Evolutionary conservation across 2,329 filamentous ascomycete genomes (phyloP), one percentile per base, ranked within the genome.

Genomic region (Magnaporthiopsis incrustans): DNA sequence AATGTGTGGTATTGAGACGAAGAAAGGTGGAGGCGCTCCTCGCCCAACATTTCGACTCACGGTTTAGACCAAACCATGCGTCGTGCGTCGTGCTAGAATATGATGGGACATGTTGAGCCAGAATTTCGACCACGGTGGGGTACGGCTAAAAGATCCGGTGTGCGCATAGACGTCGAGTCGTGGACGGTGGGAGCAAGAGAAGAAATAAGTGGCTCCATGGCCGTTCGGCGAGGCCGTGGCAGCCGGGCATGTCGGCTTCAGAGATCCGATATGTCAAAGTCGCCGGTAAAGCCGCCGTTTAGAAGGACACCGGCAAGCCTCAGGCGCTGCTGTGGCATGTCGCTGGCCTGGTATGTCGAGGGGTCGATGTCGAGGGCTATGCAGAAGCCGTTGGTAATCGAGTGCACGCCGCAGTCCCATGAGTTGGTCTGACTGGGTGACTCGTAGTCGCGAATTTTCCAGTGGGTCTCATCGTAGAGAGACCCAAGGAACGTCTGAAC

Each of bases 391-490:
- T 93, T 94, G 25, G 89, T 84, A 68, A 91, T 85, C 18, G 88
- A 85, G 72, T 91, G 91, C 4, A 92, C 84, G n/a, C 90, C 90
- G 68, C 90, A 93, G 72, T 93, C 90, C 70, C 83, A 85, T 1
- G 82, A 82, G 70, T 93, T 93, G 32, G 76, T 79, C 73, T 93
- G 90, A 3, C 67, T 69, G 0, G 84, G 81, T 50, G 83, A 84
- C 22, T 75, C 73, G 59, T 81, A 78, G n/a, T 75, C 72, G 10
- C 82, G 75, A 1, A 79, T 76, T 30, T 73, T 77, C 90, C 90
- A 93, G 53, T 63, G 12, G 57, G 90, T 86, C 1, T 76, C 75
- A 18, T 79, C 71, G 69, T 83, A 92, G 7, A 75, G 73, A 3
- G 82, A 75, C n/a, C 78, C 79, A 7, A 92, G 77, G 62, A 89